phyloP scores from a whole-genome alignment of 352 stramenopile species.

The Pythium dissimile region DNA sequence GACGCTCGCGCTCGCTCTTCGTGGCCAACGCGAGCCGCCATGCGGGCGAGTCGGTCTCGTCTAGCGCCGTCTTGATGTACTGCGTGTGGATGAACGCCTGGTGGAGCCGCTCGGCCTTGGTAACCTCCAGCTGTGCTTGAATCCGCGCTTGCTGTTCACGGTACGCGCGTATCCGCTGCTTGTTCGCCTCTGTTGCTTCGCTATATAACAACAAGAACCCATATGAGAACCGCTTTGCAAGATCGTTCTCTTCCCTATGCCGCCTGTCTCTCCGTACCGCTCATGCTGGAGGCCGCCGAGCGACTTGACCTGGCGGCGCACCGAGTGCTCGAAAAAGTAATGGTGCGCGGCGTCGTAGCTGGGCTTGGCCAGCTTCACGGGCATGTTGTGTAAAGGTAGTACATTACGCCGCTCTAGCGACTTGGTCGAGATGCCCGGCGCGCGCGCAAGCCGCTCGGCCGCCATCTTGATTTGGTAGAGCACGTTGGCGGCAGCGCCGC shows the following conservation, averaged over 20 bases:
- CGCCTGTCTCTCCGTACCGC: constrained; percentile 50
- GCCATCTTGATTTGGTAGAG: constrained; percentile 87
- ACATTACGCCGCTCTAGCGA: constrained; percentile 43
- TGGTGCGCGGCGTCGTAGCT: constrained; percentile 53
- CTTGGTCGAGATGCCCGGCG: constrained; percentile 47
- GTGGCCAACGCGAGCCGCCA: constrained; percentile 61
- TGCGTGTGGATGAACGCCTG: constrained; percentile 61
- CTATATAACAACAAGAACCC: constrained; percentile 18
- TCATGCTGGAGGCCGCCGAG: constrained; percentile 39
- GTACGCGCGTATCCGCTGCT: constrained; percentile 26
- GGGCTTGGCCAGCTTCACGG: constrained; percentile 53
- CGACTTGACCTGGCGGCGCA: constrained; percentile 58
- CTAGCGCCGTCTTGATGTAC: constrained; percentile 67
- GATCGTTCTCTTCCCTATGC: background rate
- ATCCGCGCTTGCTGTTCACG: constrained; percentile 28
- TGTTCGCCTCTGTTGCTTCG: constrained; percentile 35
- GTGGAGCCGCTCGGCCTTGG: constrained; percentile 69
- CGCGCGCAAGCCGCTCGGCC: constrained; percentile 38
- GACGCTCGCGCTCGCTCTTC: constrained; percentile 55
- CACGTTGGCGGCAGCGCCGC: constrained; percentile 57
- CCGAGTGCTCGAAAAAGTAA: constrained; percentile 63
- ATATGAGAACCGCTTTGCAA: background rate
- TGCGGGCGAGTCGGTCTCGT: constrained; percentile 64
- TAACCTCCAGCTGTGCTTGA: constrained; percentile 41
- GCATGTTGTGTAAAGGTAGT: constrained; percentile 57